Evolutionary conservation across 2,329 filamentous ascomycete species (phyloP).

Genomic region (Penicillium janthinellum): DNA sequence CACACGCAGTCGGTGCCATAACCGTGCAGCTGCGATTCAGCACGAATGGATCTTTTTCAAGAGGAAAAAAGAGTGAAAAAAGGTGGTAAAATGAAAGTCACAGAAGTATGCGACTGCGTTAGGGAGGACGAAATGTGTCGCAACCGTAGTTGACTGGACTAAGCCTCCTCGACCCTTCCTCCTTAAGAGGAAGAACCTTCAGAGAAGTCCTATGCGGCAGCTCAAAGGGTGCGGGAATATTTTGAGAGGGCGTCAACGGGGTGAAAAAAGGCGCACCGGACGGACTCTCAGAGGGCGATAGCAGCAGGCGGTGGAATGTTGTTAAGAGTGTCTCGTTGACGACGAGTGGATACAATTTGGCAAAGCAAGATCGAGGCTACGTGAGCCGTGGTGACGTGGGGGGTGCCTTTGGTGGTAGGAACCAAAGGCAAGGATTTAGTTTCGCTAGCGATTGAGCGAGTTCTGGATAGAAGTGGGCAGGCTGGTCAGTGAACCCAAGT

Average conservation of each 20-base stretch:
- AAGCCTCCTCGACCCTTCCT: slow-evolving; percentile 99
- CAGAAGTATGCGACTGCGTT: slow-evolving; percentile 53
- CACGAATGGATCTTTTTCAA: slow-evolving; percentile 27
- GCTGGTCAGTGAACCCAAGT: slow-evolving; percentile 8
- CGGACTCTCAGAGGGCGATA: slow-evolving; percentile 28
- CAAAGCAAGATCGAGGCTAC: slow-evolving; percentile 35
- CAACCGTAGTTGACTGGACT: slow-evolving; percentile 87
- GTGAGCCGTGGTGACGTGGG: slow-evolving; percentile 42
- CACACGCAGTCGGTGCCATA: slow-evolving; percentile 72
- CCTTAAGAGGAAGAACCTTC: slow-evolving; percentile 98
- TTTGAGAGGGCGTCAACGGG: slow-evolving; percentile 40
- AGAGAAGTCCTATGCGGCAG: slow-evolving; percentile 99
- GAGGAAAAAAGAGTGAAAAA: slow-evolving; percentile 16
- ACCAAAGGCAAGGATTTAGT: slow-evolving; percentile 39
- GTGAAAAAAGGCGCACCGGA: slow-evolving; percentile 43
- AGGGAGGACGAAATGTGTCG: slow-evolving; percentile 93
- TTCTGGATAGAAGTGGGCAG: neutral
- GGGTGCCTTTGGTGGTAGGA: slow-evolving; percentile 40
- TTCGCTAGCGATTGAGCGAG: slow-evolving; percentile 8
- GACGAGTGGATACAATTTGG: slow-evolving; percentile 49
- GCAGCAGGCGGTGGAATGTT: slow-evolving; percentile 48
- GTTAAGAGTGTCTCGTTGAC: slow-evolving; percentile 50
- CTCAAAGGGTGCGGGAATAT: slow-evolving; percentile 69
- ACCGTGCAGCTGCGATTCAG: slow-evolving; percentile 52
- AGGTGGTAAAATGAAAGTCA: slow-evolving; percentile 12